Conservation (phyloP, 345 rosid genomes). For the Barbarea vulgaris region DNA sequence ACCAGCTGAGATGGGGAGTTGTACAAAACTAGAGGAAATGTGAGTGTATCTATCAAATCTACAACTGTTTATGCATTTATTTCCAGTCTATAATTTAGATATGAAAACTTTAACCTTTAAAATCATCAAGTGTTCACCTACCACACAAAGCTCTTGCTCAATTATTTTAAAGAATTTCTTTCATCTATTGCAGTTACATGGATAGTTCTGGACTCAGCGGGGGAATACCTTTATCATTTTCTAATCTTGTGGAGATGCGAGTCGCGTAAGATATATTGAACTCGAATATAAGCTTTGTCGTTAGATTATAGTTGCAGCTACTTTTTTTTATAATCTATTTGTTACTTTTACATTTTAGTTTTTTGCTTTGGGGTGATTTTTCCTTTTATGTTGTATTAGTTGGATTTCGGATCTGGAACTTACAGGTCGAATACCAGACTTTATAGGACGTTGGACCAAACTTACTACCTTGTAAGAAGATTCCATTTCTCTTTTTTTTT, state of each 20-base stretch:
- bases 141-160: neutral
- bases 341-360: neutral
- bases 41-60: constrained; percentile 42
- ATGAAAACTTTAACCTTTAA: neutral
- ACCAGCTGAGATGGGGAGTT: constrained; percentile 64
- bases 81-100: neutral
- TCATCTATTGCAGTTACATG: constrained; percentile 47
- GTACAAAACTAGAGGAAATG: constrained; percentile 53
- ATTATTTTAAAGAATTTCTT: neutral
- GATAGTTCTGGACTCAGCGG: constrained; percentile 68
- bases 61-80: neutral
- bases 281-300: neutral
- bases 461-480: constrained; percentile 50
- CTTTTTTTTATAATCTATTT: neutral
- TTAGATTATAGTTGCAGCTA: no score
- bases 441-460: constrained; percentile 58
- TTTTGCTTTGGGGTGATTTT: neutral
- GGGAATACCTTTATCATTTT: constrained; percentile 55
- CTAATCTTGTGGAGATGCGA: constrained; percentile 39
- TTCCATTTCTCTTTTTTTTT: constrained; percentile 6
- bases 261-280: constrained; percentile 30
- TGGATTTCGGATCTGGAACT: constrained; percentile 49
- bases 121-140: neutral
- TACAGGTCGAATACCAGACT: constrained; percentile 59
- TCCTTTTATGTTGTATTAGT: constrained; percentile 32